Percentiles rank a stretch among this genome's conserved stretches.
Evolutionary conservation across 2,329 filamentous ascomycete genomes (phyloP).

Genomic region (Xylaria sp.): DNA sequence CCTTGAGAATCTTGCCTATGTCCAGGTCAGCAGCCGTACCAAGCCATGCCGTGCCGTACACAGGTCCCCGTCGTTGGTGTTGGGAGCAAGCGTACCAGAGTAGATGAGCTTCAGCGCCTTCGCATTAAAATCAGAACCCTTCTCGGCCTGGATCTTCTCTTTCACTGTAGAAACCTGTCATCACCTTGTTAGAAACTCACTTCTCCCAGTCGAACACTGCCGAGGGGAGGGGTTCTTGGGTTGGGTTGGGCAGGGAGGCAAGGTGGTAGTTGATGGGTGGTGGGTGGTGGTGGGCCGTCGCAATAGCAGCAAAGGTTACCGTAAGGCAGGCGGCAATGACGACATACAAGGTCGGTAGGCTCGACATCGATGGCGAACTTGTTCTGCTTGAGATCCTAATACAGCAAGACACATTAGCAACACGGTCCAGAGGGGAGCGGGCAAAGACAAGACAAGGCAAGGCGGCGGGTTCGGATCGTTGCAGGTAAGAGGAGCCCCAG

Average conservation of each 20-base stretch:
- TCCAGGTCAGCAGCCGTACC: slow-evolving; percentile 43
- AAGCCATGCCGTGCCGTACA: neutral
- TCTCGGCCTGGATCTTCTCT: slow-evolving; percentile 89
- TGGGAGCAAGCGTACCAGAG: slow-evolving; percentile 72
- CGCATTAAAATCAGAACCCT: slow-evolving; percentile 81
- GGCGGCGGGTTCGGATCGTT: slow-evolving; percentile 31
- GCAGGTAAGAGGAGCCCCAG: slow-evolving; percentile 30
- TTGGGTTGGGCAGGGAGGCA: slow-evolving; percentile 17
- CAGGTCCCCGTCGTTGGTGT: neutral
- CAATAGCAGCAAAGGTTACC: slow-evolving; percentile 14
- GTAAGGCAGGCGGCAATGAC: slow-evolving; percentile 46
- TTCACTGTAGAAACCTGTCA: slow-evolving; percentile 86
- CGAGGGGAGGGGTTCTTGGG: neutral
- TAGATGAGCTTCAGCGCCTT: slow-evolving; percentile 96
- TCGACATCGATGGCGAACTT: slow-evolving; percentile 98
- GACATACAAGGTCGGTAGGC: slow-evolving; percentile 85
- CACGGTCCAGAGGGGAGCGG: neutral
- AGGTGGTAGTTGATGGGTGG: neutral
- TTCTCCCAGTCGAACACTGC: slow-evolving; percentile 16
- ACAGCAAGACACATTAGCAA: slow-evolving; percentile 19
- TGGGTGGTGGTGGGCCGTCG: slow-evolving; percentile 9
- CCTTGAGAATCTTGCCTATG: slow-evolving; percentile 95
- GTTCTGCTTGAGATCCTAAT: slow-evolving; percentile 95
- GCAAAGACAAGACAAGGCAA: slow-evolving; percentile 21
- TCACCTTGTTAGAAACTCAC: slow-evolving; percentile 39